Base-by-base conservation (phyloP, 257 asterid species). In the Solanum dulcamara region DNA sequence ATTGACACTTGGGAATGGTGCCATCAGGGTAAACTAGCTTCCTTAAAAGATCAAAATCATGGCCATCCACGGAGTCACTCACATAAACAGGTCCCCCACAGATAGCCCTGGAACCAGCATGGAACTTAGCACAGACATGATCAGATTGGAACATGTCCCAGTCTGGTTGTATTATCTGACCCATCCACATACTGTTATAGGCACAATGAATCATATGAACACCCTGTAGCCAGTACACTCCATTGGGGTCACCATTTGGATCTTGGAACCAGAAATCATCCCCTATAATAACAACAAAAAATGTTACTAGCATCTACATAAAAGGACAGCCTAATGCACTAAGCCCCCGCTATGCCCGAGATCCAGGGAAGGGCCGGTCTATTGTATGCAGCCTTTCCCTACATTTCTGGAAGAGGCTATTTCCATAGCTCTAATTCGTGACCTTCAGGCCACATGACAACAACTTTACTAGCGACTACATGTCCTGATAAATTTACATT, bases 11-110 rank as follows among this genome's bases (percentile, higher is more conserved):
- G 46, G 93, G 90, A 81, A 94, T 86, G 14, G 98, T 92, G 40
- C 97, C 98, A 86, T 93, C 94, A 3, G 92, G 90, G 68, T 91
- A 83, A 44, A 94, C 97, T 14, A 93, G 88, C 86, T 89, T 94
- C 87, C 81, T 87, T 7, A 94, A 92, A 86, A 94, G 87, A 75
- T 90, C 86, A 88, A 94, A 92, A 82, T 93, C 93, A 22, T 93
- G 96, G 4, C 87, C 84, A 48, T 90, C 94, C 18, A 94, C 94
- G 85, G 93, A 90, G 89, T 93, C 93, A 84, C 92, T 88, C 3
- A 86, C 87, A 68, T 88, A 90, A 30, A 87, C 74, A 18, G 92
- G 91, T 1, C 90, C 91, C 0, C 92, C 92, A 42, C 88, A 85
- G 26, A 90, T 85, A 1, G 92, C 92, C 71, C 92, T 70, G 2